These are phyloP conservation scores for Plenodomus tracheiphilus DNA, from an alignment of 2,329 filamentous ascomycete genomes.

Conservation along the genomic window DNA sequence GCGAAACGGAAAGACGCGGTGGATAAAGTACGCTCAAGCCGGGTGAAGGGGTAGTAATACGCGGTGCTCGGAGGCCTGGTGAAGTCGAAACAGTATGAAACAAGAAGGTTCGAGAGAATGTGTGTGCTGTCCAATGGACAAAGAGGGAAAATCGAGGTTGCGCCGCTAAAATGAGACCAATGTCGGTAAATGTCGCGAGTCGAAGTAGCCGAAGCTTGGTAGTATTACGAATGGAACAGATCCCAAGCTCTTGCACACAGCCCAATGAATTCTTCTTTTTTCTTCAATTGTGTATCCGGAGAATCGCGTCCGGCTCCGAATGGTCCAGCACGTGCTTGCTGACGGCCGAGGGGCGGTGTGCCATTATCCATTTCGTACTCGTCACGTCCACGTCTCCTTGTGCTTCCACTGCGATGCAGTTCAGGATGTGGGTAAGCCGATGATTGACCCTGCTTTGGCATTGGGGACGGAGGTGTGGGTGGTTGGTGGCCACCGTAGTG, in stretches of 20 bases:
- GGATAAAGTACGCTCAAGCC: conserved; percentile 6
- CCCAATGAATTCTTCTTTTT: conserved; percentile 89
- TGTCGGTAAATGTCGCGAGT: conserved; percentile 13
- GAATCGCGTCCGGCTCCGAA: conserved; percentile 83
- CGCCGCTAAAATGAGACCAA: conserved; percentile 19
- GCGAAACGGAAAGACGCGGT: conserved; percentile 10
- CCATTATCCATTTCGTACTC: conserved; percentile 90
- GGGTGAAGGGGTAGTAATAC: conserved; percentile 16
- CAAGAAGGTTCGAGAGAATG: conserved; percentile 13
- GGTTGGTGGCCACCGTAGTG: conserved; percentile 95
- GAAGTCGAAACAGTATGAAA: too few relatives aligned
- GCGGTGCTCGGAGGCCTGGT: conserved; percentile 8
- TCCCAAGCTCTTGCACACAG: conserved; percentile 94
- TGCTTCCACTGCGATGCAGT: conserved; percentile 58
- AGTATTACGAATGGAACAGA: conserved; percentile 79
- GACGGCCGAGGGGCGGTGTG: conserved; percentile 78
- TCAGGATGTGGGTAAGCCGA: conserved; percentile 36
- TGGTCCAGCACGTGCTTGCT: conserved; percentile 58
- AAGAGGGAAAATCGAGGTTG: conserved; percentile 25
- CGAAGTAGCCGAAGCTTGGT: conserved; percentile 14
- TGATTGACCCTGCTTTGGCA: conserved; percentile 52
- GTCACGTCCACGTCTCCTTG: conserved; percentile 75
- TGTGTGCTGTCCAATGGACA: conserved; percentile 18
- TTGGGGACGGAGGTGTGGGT: conserved; percentile 83
- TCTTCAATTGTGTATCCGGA: conserved; percentile 78